Evolutionary conservation across 805 yeast species (phyloP).

Genomic region (Schizosaccharomyces octosporus): DNA sequence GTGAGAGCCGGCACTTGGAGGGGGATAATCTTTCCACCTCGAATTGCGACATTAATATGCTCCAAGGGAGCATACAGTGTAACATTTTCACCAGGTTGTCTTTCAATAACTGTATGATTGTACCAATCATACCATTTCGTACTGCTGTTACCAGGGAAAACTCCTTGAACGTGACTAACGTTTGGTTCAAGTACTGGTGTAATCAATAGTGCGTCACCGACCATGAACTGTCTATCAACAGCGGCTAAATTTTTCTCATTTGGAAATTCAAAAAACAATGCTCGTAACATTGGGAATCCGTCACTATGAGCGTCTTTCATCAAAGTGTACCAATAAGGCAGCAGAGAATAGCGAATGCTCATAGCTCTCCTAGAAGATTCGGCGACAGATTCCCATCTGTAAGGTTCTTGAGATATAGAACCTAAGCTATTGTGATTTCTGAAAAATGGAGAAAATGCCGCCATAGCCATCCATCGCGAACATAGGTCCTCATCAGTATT

Average conservation of each 20-base stretch:
- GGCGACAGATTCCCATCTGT: constrained; percentile 13
- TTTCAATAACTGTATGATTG: constrained; percentile 14
- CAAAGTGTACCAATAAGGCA: constrained; percentile 44
- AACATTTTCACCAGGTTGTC: constrained; percentile 11
- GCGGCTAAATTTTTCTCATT: constrained; percentile 16
- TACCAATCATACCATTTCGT: constrained; percentile 4
- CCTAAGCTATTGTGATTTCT: constrained; percentile 15
- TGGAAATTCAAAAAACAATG: constrained; percentile 36
- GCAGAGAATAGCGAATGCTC: constrained; percentile 21
- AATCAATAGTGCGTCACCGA: constrained; percentile 36
- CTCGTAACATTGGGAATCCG: constrained; percentile 41
- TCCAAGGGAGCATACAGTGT: constrained; percentile 19
- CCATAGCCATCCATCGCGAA: constrained; percentile 16
- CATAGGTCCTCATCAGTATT: constrained; percentile 12
- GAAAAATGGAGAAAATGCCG: constrained; percentile 17
- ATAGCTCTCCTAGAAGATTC: constrained; percentile 13
- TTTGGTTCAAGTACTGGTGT: constrained; percentile 34
- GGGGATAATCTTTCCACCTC: constrained; percentile 40
- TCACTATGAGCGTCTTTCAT: constrained; percentile 27
- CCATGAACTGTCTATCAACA: constrained; percentile 46
- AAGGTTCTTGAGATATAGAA: constrained; percentile 14
- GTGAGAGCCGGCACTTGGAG: constrained; percentile 25
- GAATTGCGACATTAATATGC: constrained; percentile 35
- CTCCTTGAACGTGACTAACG: constrained; percentile 15
- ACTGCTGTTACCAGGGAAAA: constrained; percentile 17